A percentile compares a stretch with the other conserved stretches of the same genome.
Conservation (phyloP, 176 grass and related monocot species). For the Hsuehochloa calcarea region DNA sequence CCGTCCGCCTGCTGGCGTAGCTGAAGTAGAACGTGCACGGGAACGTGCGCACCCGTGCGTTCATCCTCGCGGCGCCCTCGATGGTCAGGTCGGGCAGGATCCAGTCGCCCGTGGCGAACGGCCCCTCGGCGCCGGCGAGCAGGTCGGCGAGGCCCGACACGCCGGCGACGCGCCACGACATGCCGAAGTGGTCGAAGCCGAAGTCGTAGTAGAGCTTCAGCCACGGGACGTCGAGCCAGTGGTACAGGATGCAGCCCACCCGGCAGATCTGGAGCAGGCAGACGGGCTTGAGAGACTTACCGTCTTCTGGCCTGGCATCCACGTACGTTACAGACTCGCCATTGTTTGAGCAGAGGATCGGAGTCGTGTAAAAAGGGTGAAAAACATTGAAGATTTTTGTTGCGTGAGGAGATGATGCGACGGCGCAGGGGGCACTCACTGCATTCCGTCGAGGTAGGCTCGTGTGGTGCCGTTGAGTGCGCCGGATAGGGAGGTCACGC, state of each 20-base stretch:
- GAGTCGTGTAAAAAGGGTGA: not conserved
- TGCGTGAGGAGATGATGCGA: not conserved
- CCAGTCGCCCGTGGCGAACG: conserved; percentile 79
- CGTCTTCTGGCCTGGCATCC: conserved; percentile 33
- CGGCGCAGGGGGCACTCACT: conserved; percentile 13
- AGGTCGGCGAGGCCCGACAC: not conserved
- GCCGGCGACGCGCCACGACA: conserved; percentile 34
- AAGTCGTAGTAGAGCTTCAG: conserved; percentile 83
- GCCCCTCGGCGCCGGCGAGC: conserved; percentile 27
- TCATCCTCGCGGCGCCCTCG: conserved; percentile 49
- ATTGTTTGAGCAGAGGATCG: not conserved
- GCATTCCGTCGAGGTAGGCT: conserved; percentile 69
- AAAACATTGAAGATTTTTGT: not conserved
- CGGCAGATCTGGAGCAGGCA: conserved; percentile 63
- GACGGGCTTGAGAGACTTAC: conserved; percentile 36
- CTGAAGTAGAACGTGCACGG: conserved; percentile 75
- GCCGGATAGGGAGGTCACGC: conserved; percentile 78
- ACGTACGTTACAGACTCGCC: not conserved
- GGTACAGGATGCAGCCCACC: conserved; percentile 50
- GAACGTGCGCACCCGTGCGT: conserved; percentile 49
- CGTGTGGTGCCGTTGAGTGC: conserved; percentile 73
- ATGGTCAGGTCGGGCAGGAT: conserved; percentile 75
- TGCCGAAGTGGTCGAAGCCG: conserved; percentile 67
- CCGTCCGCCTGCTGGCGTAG: conserved; percentile 61
- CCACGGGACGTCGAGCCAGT: conserved; percentile 66